Percentiles rank a stretch among this genome's conserved stretches.
phyloP scores from a whole-genome alignment of 257 asterid genomes.

The Solanum pennellii region DNA sequence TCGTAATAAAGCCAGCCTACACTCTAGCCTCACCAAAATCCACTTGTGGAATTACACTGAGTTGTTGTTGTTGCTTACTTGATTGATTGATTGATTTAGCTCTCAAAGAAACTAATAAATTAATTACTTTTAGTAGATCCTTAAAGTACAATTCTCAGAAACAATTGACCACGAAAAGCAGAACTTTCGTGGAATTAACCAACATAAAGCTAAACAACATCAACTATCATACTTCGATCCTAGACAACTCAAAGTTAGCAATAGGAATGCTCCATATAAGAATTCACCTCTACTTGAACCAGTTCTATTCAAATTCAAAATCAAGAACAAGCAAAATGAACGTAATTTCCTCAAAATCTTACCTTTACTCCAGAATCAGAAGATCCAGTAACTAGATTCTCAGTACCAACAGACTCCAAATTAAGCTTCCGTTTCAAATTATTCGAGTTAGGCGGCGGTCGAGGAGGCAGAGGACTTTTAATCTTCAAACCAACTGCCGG shows the following conservation, averaged over 20 bases:
- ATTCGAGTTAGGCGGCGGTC: constrained; percentile 39
- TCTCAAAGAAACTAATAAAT: neutral
- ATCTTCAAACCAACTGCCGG: constrained; percentile 20
- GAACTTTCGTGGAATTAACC: neutral
- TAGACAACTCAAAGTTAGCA: neutral
- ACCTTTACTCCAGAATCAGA: constrained; percentile 81
- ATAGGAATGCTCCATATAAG: neutral
- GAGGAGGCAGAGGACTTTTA: constrained; percentile 81
- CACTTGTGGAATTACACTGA: neutral
- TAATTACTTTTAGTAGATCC: neutral
- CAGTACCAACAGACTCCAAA: constrained; percentile 41
- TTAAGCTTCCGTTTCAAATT: constrained; percentile 73
- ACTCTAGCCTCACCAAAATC: neutral
- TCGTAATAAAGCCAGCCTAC: neutral
- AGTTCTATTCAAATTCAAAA: neutral
- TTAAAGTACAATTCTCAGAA: neutral
- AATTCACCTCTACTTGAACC: neutral
- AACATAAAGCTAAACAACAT: neutral
- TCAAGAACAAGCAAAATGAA: neutral
- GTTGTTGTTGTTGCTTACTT: neutral
- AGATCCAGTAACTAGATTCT: constrained; percentile 18
- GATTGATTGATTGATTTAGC: neutral
- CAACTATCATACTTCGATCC: neutral
- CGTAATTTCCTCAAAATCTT: neutral
- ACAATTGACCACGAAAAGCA: neutral